Evolutionary conservation across 2,329 filamentous ascomycete species (phyloP).

Genomic region (Sclerotinia borealis): DNA sequence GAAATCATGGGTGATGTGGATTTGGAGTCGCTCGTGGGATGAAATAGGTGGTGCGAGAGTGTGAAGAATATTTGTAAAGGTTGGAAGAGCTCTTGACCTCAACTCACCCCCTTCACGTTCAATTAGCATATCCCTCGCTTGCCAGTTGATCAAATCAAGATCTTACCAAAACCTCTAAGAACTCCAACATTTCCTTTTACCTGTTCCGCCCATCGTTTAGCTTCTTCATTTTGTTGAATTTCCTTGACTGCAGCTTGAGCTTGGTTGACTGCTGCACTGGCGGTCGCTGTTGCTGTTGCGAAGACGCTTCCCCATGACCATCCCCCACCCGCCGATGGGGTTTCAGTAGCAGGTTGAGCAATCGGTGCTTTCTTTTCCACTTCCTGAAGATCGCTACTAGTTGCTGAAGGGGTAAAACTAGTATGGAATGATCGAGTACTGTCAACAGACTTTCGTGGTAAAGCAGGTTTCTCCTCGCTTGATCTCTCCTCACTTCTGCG

Average conservation of each 20-base stretch:
- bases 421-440: conserved; percentile 66
- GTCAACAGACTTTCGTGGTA: conserved; percentile 67
- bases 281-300: conserved; percentile 59
- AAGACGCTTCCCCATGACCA: conserved; percentile 81
- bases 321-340: conserved; percentile 52
- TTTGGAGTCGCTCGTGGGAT: conserved; percentile 91
- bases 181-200: conserved; percentile 82
- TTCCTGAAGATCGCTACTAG: conserved; percentile 53
- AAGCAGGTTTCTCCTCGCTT: conserved; percentile 54
- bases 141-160: not conserved
- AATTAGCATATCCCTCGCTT: conserved; percentile 14
- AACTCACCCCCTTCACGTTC: conserved; percentile 69
- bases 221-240: conserved; percentile 93
- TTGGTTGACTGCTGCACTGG: conserved; percentile 74
- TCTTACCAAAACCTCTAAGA: conserved; percentile 66
- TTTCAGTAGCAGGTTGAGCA: conserved; percentile 37
- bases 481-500: conserved; percentile 39
- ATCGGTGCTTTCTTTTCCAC: conserved; percentile 45
- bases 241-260: conserved; percentile 91
- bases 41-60: conserved; percentile 94
- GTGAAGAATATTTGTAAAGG: conserved; percentile 90
- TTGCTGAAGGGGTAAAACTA: conserved; percentile 63
- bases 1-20: conserved; percentile 95
- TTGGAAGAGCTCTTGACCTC: conserved; percentile 79
- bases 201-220: conserved; percentile 92